Evolutionary conservation across 78 protist genomes (phyloP).

Genomic region (Diacronema lutheri): DNA sequence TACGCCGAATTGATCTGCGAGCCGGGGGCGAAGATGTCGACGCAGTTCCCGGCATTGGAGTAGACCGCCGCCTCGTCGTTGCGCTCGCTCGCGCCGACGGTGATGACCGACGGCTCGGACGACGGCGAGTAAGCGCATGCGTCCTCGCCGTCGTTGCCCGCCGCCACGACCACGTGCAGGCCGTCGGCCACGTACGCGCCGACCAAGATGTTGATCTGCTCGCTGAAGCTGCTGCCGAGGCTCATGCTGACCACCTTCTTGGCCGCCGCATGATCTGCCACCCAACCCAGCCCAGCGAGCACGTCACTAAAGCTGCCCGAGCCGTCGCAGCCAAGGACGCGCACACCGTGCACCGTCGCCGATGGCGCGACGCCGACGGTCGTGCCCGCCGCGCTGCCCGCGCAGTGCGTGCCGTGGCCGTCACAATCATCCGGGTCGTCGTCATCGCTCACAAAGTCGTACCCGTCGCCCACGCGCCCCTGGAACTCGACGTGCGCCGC

Average conservation of each 20-base stretch:
- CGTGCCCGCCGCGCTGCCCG: not conserved
- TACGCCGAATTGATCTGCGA: not conserved
- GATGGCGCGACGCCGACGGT: not conserved
- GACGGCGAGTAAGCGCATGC: not conserved
- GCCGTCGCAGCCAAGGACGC: not conserved
- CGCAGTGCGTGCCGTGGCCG: too few species aligned
- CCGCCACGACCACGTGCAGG: not conserved
- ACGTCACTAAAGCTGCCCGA: not conserved
- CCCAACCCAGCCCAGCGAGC: not conserved
- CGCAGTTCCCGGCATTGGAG: slow-evolving; percentile 43
- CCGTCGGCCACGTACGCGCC: not conserved
- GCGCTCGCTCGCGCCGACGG: slow-evolving; percentile 8
- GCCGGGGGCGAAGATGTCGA: slow-evolving; percentile 35
- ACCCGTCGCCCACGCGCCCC: too few species aligned
- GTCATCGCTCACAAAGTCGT: too few species aligned
- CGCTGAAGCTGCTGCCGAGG: slow-evolving; percentile 2
- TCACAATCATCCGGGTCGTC: too few species aligned
- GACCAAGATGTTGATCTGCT: not conserved
- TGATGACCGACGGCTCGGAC: not conserved
- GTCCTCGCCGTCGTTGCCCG: not conserved
- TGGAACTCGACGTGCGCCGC: too few species aligned
- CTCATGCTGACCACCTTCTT: slow-evolving; percentile 1
- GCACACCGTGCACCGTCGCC: not conserved
- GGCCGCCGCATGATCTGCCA: not conserved
- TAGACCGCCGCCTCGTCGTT: not conserved